phyloP scores from a whole-genome alignment of 1,284 basidiomycete genomes.

The Tausonia pullulans region DNA sequence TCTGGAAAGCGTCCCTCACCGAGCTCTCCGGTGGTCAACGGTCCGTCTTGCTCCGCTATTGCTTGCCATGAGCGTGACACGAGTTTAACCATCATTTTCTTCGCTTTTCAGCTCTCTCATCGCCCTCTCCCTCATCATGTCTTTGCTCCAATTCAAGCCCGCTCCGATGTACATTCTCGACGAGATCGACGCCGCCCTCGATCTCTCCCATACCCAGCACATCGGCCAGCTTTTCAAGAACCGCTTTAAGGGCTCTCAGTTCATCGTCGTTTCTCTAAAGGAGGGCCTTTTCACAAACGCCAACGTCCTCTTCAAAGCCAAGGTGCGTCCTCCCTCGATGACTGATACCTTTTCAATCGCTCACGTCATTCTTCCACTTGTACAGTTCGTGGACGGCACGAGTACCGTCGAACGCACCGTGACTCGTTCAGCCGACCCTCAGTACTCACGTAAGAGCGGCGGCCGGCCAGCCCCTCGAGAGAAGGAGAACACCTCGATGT shows the following conservation, averaged over 20 bases:
- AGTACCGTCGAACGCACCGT: constrained; percentile 57
- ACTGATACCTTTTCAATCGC: not conserved
- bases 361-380: not conserved
- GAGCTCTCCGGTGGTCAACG: constrained; percentile 96
- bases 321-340: not conserved
- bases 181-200: constrained; percentile 94
- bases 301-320: constrained; percentile 85
- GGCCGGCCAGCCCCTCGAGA: not conserved
- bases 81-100: not conserved
- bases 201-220: constrained; percentile 91
- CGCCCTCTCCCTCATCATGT: constrained; percentile 94
- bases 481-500: constrained; percentile 1
- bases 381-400: constrained; percentile 78
- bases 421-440: not conserved
- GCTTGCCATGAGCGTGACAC: not conserved
- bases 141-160: constrained; percentile 93
- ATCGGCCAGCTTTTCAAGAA: constrained; percentile 93
- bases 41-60: constrained; percentile 37
- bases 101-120: constrained; percentile 64
- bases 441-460: not conserved
- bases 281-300: constrained; percentile 97
- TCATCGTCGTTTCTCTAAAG: constrained; percentile 95
- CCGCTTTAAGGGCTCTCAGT: constrained; percentile 93
- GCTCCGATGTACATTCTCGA: constrained; percentile 99
- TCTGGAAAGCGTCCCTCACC: constrained; percentile 96